These are phyloP conservation scores for Chrysochromulina parva DNA, from an alignment of 78 protist species.

Conservation along the genomic window DNA sequence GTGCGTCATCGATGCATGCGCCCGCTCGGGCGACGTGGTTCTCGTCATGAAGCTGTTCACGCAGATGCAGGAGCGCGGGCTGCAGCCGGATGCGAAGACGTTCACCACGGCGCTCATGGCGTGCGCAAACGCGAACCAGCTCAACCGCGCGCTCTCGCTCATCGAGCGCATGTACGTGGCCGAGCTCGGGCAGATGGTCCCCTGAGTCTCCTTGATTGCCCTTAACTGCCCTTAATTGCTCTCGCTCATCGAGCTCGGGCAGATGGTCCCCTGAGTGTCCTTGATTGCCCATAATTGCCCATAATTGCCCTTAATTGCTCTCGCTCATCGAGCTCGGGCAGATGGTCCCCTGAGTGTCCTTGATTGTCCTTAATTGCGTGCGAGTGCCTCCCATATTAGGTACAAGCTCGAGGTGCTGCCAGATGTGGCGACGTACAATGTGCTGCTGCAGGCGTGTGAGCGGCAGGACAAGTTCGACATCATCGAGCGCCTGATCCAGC, in stretches of 20 bases:
- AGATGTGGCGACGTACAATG: constrained; percentile 26
- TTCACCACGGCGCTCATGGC: constrained; percentile 4
- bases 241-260: no score
- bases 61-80: constrained; percentile 7
- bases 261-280: no score
- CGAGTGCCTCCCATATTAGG: no score
- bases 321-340: no score
- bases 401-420: neutral
- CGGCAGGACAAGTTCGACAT: neutral
- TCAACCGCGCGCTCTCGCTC: constrained; percentile 14
- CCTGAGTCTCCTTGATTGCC: no score
- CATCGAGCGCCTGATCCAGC: neutral
- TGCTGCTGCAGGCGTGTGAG: constrained; percentile 10
- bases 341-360: no score
- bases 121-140: neutral
- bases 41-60: neutral
- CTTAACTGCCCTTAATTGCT: no score
- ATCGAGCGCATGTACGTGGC: constrained; percentile 21
- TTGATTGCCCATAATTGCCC: no score
- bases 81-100: neutral
- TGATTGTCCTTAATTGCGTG: no score
- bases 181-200: no score
- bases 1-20: neutral
- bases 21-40: neutral
- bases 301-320: no score